Evolutionary conservation across 2,329 filamentous ascomycete genomes (phyloP).

Genomic region (Colletotrichum salicis): DNA sequence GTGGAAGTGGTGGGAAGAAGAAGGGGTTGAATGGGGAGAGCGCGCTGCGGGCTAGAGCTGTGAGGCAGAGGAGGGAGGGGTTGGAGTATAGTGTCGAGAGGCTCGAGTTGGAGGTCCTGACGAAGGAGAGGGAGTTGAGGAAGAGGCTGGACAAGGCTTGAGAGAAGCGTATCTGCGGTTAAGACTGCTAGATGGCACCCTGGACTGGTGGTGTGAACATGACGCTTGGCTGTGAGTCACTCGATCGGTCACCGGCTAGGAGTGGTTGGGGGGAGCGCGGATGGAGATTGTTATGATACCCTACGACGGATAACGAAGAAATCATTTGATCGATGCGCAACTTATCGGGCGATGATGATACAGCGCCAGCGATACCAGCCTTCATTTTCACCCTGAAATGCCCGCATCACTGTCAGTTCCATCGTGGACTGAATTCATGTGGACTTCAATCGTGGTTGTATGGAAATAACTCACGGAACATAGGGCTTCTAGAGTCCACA

Average conservation of each 20-base stretch:
- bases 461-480: too few species aligned
- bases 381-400: too few species aligned
- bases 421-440: too few species aligned
- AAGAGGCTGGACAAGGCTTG: conserved; percentile 57
- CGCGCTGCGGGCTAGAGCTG: conserved; percentile 65
- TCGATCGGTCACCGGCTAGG: not conserved
- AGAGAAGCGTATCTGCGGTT: not conserved
- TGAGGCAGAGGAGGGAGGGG: conserved; percentile 85
- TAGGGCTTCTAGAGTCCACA: too few species aligned
- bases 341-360: not conserved
- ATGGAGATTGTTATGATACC: conserved; percentile 22
- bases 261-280: too few species aligned
- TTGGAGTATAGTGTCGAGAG: conserved; percentile 88
- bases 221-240: not conserved
- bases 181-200: not conserved
- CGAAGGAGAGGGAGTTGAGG: conserved; percentile 72
- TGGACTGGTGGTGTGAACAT: not conserved
- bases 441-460: too few species aligned
- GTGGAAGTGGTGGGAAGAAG: conserved; percentile 29
- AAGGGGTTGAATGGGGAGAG: conserved; percentile 63
- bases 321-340: not conserved
- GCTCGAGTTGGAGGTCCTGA: conserved; percentile 85
- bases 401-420: too few species aligned
- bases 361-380: not conserved
- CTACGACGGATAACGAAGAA: conserved; percentile 2